Conservation (phyloP, 441 rosid genomes). For the Eutrema salsugineum region DNA sequence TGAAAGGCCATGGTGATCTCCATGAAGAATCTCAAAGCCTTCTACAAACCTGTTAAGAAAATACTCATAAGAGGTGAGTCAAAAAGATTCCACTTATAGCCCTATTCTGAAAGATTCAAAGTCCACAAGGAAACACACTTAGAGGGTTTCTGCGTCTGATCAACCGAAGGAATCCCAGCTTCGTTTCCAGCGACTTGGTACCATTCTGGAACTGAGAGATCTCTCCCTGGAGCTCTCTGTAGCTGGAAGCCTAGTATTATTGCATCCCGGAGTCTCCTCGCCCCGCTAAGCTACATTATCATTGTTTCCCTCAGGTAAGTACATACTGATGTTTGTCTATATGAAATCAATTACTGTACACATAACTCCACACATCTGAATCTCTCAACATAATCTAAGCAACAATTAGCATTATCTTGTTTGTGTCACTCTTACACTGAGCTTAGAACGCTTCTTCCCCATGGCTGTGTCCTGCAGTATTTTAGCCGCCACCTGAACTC, state of each 20-base stretch:
- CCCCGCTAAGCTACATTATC: slow-evolving; percentile 71
- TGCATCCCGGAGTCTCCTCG: slow-evolving; percentile 92
- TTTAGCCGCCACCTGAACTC: slow-evolving; percentile 78
- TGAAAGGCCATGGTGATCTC: slow-evolving; percentile 69
- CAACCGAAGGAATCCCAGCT: slow-evolving; percentile 38
- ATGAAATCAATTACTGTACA: neutral
- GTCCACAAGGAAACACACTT: slow-evolving; percentile 6
- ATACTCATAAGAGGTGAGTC: neutral
- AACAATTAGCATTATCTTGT: neutral
- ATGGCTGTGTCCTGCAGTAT: slow-evolving; percentile 89
- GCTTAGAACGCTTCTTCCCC: slow-evolving; percentile 77
- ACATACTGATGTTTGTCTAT: neutral
- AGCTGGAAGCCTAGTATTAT: slow-evolving; percentile 91
- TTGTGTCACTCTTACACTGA: slow-evolving; percentile 53
- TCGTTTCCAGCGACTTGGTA: slow-evolving; percentile 80
- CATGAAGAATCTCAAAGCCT: slow-evolving; percentile 87
- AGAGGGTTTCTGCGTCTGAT: slow-evolving; percentile 23
- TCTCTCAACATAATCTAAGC: neutral
- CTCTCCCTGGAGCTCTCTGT: slow-evolving; percentile 88
- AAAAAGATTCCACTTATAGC: neutral
- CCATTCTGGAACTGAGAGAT: slow-evolving; percentile 90
- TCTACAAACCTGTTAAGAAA: slow-evolving; percentile 43
- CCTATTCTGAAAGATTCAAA: neutral
- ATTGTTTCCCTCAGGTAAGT: neutral
- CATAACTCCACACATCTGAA: neutral